Evolutionary conservation across 495 filamentous ascomycete species (phyloP).

Genomic region (Lasiosphaeria hispida): DNA sequence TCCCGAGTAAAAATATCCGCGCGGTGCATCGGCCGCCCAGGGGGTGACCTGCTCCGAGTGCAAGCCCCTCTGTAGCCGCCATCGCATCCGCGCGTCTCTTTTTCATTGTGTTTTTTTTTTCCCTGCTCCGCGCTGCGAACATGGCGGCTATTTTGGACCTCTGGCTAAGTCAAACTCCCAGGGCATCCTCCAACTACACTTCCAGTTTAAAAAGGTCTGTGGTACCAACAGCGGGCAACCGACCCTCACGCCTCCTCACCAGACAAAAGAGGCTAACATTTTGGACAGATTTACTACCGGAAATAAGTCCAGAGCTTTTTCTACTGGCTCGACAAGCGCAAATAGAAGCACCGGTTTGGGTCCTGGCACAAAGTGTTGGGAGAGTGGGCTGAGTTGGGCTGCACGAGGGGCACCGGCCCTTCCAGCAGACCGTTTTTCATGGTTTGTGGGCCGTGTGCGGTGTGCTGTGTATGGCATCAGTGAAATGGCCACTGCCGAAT

Average conservation of each 20-base stretch:
- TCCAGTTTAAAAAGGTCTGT: conserved; percentile 86
- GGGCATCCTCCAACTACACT: conserved; percentile 96
- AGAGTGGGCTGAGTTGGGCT: conserved; percentile 4
- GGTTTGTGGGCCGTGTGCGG: conserved; percentile 3
- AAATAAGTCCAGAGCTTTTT: conserved; percentile 42
- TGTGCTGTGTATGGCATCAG: conserved; percentile 14
- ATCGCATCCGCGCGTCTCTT: neutral
- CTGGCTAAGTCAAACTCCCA: conserved; percentile 37
- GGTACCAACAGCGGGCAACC: neutral
- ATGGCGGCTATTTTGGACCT: neutral
- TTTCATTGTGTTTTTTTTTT: conserved; percentile 1
- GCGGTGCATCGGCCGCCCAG: conserved; percentile 8
- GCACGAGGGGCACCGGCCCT: conserved; percentile 12
- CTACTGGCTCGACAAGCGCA: neutral
- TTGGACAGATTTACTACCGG: conserved; percentile 61
- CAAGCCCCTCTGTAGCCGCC: neutral
- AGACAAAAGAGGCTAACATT: conserved; percentile 35
- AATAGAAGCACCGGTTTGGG: neutral
- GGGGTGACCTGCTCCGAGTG: neutral
- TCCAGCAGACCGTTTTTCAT: conserved; percentile 1
- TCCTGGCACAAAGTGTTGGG: too few species aligned
- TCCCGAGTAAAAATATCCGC: neutral
- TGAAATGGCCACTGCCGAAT: conserved; percentile 15
- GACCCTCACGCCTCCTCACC: neutral
- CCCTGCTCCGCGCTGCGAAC: neutral